phyloP scores from a whole-genome alignment of 192 early-diverging fungal species.

The Backusella morwellensis region DNA sequence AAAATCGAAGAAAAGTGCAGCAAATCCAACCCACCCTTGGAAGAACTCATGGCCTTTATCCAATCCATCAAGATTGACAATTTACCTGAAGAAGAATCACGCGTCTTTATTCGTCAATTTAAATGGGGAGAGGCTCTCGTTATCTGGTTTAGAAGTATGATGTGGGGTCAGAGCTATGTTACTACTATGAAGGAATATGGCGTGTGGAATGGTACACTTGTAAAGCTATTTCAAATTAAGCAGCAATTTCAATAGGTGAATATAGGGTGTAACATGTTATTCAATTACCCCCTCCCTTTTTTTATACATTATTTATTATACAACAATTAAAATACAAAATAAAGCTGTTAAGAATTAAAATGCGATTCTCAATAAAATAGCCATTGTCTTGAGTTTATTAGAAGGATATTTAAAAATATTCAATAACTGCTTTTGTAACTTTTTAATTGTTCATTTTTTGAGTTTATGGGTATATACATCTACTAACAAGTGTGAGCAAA shows the following conservation, averaged over 20 bases:
- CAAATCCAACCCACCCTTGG: constrained; percentile 61
- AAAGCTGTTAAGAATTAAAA: neutral
- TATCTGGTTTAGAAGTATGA: constrained; percentile 67
- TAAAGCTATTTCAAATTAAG: constrained; percentile 55
- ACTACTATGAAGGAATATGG: constrained; percentile 55
- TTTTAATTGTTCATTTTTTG: neutral
- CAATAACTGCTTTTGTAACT: neutral
- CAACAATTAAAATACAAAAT: neutral
- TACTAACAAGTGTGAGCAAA: neutral
- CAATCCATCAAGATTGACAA: constrained; percentile 34
- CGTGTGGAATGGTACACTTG: constrained; percentile 64
- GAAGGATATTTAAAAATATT: neutral
- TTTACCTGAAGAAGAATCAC: constrained; percentile 41
- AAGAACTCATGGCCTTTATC: constrained; percentile 57
- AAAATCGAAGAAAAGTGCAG: constrained; percentile 64
- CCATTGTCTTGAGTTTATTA: neutral
- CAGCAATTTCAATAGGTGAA: neutral
- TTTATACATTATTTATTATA: neutral
- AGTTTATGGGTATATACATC: neutral
- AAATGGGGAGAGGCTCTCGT: constrained; percentile 60
- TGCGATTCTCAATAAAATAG: neutral
- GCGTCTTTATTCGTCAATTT: constrained; percentile 58
- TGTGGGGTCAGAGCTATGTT: constrained; percentile 72
- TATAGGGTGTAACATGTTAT: neutral
- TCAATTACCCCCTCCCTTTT: neutral